Base-by-base conservation (phyloP, 495 filamentous ascomycete species). In the Talaromyces trachyspermus region DNA sequence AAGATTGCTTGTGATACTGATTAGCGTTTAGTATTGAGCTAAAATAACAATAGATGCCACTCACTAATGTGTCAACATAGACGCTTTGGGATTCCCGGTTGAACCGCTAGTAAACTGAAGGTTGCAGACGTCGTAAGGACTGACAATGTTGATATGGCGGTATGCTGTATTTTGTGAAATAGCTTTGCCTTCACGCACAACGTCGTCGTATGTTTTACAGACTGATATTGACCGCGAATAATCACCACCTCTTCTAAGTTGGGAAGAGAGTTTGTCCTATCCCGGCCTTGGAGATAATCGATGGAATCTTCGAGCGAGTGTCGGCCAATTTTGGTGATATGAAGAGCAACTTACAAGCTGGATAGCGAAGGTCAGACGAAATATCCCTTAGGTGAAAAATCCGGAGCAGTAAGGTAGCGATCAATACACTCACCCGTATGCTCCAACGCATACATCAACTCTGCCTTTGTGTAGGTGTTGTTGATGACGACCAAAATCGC, bases 41-140 rank as follows among this genome's bases (percentile, higher is more conserved):
- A 10, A 20, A 22, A 38, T 29, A 35, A 40, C 42, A 30, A 32
- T 17, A 27, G 36, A 46, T 27, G 24, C 25, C 15, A 65, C 73
- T 38, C 68, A 81, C 78, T 80, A 70, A 52, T 86, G 83, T 1
- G 82, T 85, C 46, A 87, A 66, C 80, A 85, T 86, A n/a, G 81
- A 81, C 3, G 82, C 82, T 52, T 87, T 86, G 30, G 83, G 83
- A 20, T 77, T 75, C 2, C 83, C 83, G 0, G 83, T 86, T 12
- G 81, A 83, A 19, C 83, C 83, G 56, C 77, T 82, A 30, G 83
- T 85, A 63, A 83, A 86, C 52, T 85, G 83, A 20, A 86, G 65
- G 51, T 84, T 85, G 58, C 77, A 83, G 5, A 85, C 79, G 49
- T 84, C 74, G 45, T 77, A 70, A 3, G 79, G 73, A 20, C 73